Conservation (phyloP, 805 yeast genomes). For the Hanseniaspora clermontiae region DNA sequence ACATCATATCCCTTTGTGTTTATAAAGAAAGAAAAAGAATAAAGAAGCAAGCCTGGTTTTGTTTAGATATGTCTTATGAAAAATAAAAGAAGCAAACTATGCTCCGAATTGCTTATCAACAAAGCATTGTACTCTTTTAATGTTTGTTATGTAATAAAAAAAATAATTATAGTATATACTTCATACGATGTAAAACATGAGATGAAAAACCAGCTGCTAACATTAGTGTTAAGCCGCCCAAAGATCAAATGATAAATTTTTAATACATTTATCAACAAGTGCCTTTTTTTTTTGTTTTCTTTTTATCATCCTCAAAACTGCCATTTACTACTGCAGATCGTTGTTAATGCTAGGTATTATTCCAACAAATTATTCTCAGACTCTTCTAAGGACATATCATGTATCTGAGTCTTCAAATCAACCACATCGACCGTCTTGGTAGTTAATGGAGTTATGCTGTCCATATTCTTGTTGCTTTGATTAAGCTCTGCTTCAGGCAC, state of each 20-base stretch:
- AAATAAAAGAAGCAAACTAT: no score
- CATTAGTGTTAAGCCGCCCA: neutral
- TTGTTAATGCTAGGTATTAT: neutral
- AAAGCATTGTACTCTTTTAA: no score
- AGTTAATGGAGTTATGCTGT: neutral
- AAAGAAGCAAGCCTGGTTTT: no score
- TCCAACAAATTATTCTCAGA: neutral
- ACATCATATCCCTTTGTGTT: neutral
- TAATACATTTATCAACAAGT: neutral
- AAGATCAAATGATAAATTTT: neutral
- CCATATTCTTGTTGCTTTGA: neutral
- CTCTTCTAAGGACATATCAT: neutral
- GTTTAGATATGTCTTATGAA: no score
- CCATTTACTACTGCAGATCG: no score
- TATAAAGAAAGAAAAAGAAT: no score
- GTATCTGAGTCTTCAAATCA: neutral
- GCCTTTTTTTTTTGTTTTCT: neutral
- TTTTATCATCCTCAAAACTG: neutral
- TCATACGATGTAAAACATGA: neutral
- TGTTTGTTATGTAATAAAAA: neutral
- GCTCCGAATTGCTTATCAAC: no score
- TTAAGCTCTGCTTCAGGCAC: neutral
- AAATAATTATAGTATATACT: no score
- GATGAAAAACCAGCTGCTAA: neutral
- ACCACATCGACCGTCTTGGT: neutral